phyloP scores from a whole-genome alignment of 441 rosid species.

The Isatis lusitanica region DNA sequence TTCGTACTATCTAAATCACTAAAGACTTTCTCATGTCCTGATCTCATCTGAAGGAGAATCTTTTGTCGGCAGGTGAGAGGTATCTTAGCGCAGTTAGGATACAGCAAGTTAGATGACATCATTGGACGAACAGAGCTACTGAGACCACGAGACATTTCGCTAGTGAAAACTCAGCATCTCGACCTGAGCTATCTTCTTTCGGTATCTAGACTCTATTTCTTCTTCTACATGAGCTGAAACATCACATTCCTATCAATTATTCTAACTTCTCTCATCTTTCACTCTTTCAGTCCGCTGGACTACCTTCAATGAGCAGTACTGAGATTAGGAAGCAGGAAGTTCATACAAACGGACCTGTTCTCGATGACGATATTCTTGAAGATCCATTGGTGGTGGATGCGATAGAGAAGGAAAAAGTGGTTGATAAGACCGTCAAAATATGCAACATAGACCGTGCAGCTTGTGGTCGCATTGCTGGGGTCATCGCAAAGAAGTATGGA shows the following conservation, averaged over 20 bases:
- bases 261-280: background rate
- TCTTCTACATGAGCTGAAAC: background rate
- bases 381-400: slow-evolving; percentile 86
- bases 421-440: slow-evolving; percentile 68
- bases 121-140: slow-evolving; percentile 83
- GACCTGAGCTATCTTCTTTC: slow-evolving; percentile 78
- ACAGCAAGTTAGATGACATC: slow-evolving; percentile 82
- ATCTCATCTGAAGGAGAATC: slow-evolving; percentile 8
- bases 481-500: slow-evolving; percentile 84
- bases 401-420: slow-evolving; percentile 78
- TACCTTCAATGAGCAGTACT: slow-evolving; percentile 89
- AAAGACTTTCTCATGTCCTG: background rate
- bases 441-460: slow-evolving; percentile 89
- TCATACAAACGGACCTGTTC: slow-evolving; percentile 85
- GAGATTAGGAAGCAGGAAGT: slow-evolving; percentile 86
- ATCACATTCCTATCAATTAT: background rate
- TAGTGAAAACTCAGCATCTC: slow-evolving; percentile 97
- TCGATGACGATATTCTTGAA: slow-evolving; percentile 77
- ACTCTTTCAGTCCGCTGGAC: slow-evolving; percentile 65
- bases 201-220: slow-evolving; percentile 40
- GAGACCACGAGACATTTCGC: slow-evolving; percentile 81
- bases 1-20: slow-evolving; percentile 20
- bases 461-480: slow-evolving; percentile 92
- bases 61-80: slow-evolving; percentile 72
- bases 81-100: slow-evolving; percentile 88